These are phyloP conservation scores for Backusella liffmaniae DNA, from an alignment of 192 early-diverging fungal species.

Conservation along the genomic window DNA sequence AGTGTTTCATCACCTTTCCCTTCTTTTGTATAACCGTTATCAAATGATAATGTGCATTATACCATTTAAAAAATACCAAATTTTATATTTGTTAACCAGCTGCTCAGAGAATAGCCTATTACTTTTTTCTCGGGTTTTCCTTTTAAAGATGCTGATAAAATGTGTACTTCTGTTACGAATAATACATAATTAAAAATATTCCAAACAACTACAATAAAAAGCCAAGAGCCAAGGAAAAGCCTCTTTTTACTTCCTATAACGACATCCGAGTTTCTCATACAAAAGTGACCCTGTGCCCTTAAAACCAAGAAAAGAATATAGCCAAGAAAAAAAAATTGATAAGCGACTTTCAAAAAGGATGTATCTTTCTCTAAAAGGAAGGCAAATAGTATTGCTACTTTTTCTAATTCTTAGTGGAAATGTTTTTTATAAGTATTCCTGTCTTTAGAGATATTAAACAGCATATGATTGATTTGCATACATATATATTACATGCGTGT, in stretches of 20 bases:
- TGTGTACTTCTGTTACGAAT: neutral
- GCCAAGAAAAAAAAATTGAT: neutral
- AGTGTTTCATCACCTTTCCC: neutral
- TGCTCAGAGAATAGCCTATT: neutral
- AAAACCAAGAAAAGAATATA: neutral
- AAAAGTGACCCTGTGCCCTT: neutral
- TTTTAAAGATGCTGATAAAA: neutral
- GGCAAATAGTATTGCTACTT: neutral
- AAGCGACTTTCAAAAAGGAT: neutral
- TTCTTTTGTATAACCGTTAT: neutral
- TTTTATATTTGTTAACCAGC: neutral
- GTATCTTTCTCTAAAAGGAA: neutral
- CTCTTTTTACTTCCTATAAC: neutral
- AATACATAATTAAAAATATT: neutral
- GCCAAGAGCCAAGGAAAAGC: constrained; percentile 3
- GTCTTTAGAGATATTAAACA: neutral
- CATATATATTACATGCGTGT: neutral
- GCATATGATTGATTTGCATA: neutral
- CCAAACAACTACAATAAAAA: neutral
- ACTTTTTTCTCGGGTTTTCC: neutral
- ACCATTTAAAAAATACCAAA: no score
- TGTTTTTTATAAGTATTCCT: neutral
- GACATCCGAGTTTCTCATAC: neutral
- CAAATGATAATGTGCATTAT: neutral
- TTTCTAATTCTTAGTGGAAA: neutral